Conservation (phyloP, 2,329 filamentous ascomycete species). For the Colletotrichum magnum region DNA sequence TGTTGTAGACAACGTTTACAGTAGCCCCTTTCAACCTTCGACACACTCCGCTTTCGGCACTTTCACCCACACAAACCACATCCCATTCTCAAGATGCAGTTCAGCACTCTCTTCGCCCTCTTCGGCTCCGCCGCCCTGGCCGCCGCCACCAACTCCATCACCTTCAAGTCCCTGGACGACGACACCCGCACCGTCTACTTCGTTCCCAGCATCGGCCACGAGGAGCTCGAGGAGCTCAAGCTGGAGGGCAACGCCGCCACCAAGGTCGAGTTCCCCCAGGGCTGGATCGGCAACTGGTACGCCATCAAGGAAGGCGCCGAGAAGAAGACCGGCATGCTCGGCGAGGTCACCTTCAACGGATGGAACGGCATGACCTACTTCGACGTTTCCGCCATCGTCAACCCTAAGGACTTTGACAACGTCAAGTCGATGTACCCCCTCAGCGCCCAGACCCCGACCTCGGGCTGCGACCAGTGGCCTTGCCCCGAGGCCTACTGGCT, state of each 20-base stretch:
- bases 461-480: conserved; percentile 66
- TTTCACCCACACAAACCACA: conserved; percentile 22
- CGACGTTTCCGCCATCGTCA: conserved; percentile 71
- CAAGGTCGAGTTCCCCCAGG: conserved; percentile 58
- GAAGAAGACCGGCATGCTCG: conserved; percentile 65
- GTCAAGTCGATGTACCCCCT: conserved; percentile 69
- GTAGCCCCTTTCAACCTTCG: conserved; percentile 27
- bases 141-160: conserved; percentile 63
- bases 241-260: conserved; percentile 56
- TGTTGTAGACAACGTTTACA: conserved; percentile 38
- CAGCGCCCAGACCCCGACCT: conserved; percentile 53
- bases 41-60: conserved; percentile 39
- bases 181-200: conserved; percentile 65
- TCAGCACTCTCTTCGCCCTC: conserved; percentile 61
- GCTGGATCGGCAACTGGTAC: conserved; percentile 67
- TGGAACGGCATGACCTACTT: conserved; percentile 67
- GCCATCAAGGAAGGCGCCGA: conserved; percentile 60
- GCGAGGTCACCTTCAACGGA: conserved; percentile 65
- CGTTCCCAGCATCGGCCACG: conserved; percentile 58
- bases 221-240: conserved; percentile 54
- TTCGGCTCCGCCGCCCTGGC: conserved; percentile 57
- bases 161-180: conserved; percentile 71
- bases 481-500: conserved; percentile 69
- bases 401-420: conserved; percentile 63
- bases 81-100: conserved; percentile 65